phyloP scores from a whole-genome alignment of 2,329 filamentous ascomycete species.

The Ophiocordyceps camponoti-leonardi region DNA sequence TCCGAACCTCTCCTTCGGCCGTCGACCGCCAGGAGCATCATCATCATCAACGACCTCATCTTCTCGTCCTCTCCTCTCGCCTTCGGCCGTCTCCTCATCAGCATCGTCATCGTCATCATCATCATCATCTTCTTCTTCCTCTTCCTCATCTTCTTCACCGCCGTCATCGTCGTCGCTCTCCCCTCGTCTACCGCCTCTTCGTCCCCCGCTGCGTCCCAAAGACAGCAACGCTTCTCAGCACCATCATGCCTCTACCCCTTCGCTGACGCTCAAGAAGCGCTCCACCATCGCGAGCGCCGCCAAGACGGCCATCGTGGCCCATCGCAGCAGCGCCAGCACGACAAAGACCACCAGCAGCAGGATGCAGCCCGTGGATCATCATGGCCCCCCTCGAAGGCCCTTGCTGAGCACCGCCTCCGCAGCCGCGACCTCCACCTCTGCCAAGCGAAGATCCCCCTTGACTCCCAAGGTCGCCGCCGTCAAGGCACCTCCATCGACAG shows the following conservation, averaged over 20 bases:
- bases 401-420: constrained; percentile 27
- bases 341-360: not conserved
- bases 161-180: not conserved
- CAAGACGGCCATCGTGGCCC: constrained; percentile 2
- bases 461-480: constrained; percentile 39
- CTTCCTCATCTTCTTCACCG: not conserved
- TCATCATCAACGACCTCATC: no score
- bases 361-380: constrained; percentile 21
- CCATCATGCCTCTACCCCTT: constrained; percentile 7
- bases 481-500: constrained; percentile 20
- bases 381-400: constrained; percentile 46
- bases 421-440: constrained; percentile 28
- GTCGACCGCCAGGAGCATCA: no score
- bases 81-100: no score
- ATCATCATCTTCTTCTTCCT: not conserved
- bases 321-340: not conserved
- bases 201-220: constrained; percentile 6
- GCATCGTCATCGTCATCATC: no score
- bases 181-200: constrained; percentile 1
- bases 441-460: constrained; percentile 38
- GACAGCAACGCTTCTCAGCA: constrained; percentile 4
- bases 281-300: not conserved
- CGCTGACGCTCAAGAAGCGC: constrained; percentile 9
- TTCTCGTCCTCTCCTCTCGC: no score
- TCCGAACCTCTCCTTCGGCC: no score